Conservation (phyloP, 2,329 filamentous ascomycete species). For the Calcarisporium arbuscula region DNA sequence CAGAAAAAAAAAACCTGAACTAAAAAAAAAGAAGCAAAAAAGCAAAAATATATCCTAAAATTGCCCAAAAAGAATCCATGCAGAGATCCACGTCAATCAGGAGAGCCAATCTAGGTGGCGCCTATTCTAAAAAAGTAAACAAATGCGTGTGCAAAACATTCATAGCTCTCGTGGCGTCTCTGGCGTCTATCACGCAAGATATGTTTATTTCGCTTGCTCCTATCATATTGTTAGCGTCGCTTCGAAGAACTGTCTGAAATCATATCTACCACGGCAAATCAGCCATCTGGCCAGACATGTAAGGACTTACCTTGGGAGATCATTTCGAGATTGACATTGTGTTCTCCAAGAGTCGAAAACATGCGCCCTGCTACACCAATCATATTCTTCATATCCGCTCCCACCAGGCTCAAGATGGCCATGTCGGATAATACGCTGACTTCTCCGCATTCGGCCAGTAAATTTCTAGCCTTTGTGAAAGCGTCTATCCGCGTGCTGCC, state of each 20-base stretch:
- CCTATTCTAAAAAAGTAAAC: conserved; percentile 84
- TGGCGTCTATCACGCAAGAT: conserved; percentile 89
- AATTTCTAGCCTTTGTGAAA: conserved; percentile 61
- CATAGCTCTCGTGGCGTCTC: conserved; percentile 86
- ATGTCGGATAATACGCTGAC: conserved; percentile 87
- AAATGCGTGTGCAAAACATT: conserved; percentile 95
- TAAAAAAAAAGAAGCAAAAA: no score
- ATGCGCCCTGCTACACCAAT: conserved; percentile 86
- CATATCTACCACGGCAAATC: not conserved
- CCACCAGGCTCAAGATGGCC: conserved; percentile 92
- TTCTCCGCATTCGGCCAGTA: conserved; percentile 75
- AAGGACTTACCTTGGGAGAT: conserved; percentile 78
- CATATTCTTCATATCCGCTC: conserved; percentile 97
- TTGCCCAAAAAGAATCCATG: no score
- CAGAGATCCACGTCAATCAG: not conserved
- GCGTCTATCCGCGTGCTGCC: conserved; percentile 58
- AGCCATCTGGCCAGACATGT: no score
- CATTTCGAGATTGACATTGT: conserved; percentile 98
- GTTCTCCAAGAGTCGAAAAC: conserved; percentile 89
- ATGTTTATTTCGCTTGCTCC: conserved; percentile 99
- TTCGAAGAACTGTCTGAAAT: not conserved
- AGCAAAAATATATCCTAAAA: no score
- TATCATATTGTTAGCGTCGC: conserved; percentile 27
- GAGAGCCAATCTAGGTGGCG: not conserved
- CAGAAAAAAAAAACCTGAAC: no score